phyloP scores from a whole-genome alignment of 345 rosid species.

The Euphorbia lathyris region DNA sequence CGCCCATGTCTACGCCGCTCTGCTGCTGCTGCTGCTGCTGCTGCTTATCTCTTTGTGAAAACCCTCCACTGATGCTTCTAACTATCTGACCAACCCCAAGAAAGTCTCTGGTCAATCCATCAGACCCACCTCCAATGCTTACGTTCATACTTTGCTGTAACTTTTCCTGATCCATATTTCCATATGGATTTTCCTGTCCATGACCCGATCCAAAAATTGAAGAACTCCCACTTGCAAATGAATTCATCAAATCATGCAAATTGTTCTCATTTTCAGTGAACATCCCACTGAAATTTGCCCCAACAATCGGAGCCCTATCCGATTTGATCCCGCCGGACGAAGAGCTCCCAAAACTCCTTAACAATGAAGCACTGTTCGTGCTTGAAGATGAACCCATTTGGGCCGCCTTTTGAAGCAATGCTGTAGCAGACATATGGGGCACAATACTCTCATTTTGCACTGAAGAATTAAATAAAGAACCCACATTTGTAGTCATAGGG shows the following conservation, averaged over 20 bases:
- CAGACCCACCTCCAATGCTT: conserved; percentile 49
- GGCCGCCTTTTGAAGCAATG: conserved; percentile 78
- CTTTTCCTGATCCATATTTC: conserved; percentile 26
- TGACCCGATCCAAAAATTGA: conserved; percentile 35
- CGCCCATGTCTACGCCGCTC: too few relatives aligned
- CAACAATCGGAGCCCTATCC: background rate
- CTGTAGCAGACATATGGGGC: conserved; percentile 75
- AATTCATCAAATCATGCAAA: conserved; percentile 56
- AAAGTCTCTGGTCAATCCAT: conserved; percentile 68
- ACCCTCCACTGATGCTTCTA: conserved; percentile 33
- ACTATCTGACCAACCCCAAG: conserved; percentile 73
- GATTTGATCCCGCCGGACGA: conserved; percentile 35
- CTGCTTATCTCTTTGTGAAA: conserved; percentile 23
- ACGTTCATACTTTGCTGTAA: conserved; percentile 23
- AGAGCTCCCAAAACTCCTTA: conserved; percentile 49
- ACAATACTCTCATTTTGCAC: conserved; percentile 41
- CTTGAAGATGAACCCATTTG: conserved; percentile 70
- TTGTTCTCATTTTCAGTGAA: conserved; percentile 54
- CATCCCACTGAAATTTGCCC: conserved; percentile 28
- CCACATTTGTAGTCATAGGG: conserved; percentile 41
- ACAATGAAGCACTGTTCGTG: conserved; percentile 43
- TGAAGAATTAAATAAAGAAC: conserved; percentile 51
- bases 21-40: conserved; percentile 13
- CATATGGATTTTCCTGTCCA: conserved; percentile 23
- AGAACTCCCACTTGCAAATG: conserved; percentile 42